Evolutionary conservation across 192 early-diverging fungal species (phyloP).

Genomic region (Neocallimastix lanati): DNA sequence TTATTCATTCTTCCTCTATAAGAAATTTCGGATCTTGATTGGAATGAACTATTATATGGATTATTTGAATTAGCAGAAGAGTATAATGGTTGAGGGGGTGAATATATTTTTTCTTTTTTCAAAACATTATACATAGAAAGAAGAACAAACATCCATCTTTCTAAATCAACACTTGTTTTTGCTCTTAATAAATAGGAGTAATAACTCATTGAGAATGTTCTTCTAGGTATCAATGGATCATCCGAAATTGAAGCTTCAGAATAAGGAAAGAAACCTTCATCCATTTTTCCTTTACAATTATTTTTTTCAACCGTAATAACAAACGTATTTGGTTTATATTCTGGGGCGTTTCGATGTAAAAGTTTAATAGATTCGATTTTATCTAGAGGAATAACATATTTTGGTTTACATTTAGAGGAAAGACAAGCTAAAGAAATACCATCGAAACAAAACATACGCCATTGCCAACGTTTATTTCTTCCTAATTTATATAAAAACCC

Average conservation of each 20-base stretch:
- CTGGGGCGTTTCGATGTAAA: background rate
- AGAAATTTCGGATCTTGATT: too few species aligned
- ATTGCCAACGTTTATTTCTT: background rate
- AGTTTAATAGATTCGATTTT: background rate
- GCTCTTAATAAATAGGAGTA: background rate
- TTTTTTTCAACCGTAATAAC: background rate
- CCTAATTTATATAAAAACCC: background rate
- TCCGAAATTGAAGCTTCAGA: background rate
- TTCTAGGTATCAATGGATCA: background rate
- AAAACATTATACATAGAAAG: background rate
- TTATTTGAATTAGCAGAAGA: background rate
- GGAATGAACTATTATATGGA: background rate
- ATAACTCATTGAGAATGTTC: background rate
- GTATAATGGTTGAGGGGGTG: background rate
- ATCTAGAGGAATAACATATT: background rate
- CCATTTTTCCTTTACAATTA: background rate
- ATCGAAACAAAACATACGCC: background rate
- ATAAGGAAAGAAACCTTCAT: background rate
- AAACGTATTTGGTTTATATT: background rate
- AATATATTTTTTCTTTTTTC: background rate
- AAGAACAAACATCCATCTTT: background rate
- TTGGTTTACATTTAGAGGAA: background rate
- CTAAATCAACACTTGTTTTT: background rate
- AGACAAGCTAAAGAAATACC: background rate
- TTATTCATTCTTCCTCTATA: too few species aligned